Percentiles rank a stretch among this genome's conserved stretches.
phyloP scores from a whole-genome alignment of 31 red algal species.

The Odonthalia washingtoniensis region DNA sequence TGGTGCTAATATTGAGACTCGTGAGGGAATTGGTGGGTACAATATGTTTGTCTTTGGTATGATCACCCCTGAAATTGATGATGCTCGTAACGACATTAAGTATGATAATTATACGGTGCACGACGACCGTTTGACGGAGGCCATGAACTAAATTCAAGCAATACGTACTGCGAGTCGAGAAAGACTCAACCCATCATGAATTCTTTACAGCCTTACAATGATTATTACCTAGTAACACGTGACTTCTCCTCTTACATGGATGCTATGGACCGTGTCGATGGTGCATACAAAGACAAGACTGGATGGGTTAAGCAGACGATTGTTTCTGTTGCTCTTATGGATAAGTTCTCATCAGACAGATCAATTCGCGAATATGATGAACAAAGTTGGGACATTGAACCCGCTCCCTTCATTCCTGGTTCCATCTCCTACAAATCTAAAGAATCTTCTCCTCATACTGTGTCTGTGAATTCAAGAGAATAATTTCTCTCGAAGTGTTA shows the following conservation, averaged over 20 bases:
- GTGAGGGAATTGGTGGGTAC: conserved; percentile 92
- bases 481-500: too few species aligned
- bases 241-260: conserved; percentile 99
- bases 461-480: too few species aligned
- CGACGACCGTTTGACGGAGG: conserved; percentile 87
- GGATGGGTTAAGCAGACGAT: conserved; percentile 92
- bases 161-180: conserved; percentile 81
- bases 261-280: conserved; percentile 87
- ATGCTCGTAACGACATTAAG: conserved; percentile 84
- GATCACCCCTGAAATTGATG: conserved; percentile 86
- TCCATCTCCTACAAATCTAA: conserved; percentile 92
- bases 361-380: conserved; percentile 95
- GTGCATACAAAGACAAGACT: conserved; percentile 90
- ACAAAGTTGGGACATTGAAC: conserved; percentile 97
- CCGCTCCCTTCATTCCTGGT: conserved; percentile 89
- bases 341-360: conserved; percentile 97
- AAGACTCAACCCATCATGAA: conserved; percentile 77
- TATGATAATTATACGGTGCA: conserved; percentile 82
- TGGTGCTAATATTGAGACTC: conserved; percentile 99
- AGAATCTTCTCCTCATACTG: too few species aligned
- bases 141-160: conserved; percentile 82
- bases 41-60: conserved; percentile 99
- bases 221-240: conserved; percentile 93
- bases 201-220: conserved; percentile 87
- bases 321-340: conserved; percentile 85